Conservation (phyloP, 2,329 filamentous ascomycete species). For the Aspergillus sp. region DNA sequence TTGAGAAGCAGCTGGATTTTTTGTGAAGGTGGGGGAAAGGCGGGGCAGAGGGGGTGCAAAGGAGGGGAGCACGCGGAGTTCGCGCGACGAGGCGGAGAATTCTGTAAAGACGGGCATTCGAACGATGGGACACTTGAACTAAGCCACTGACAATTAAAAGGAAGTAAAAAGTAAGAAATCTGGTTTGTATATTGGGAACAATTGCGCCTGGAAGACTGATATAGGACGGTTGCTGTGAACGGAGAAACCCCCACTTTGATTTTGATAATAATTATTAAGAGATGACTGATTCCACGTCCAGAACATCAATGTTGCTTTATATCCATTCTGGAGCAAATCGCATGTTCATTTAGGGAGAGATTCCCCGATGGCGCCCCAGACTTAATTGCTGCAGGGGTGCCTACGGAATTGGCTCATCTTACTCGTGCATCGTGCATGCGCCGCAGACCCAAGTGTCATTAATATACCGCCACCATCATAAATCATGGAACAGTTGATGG, state of each 20-base stretch:
- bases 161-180: neutral
- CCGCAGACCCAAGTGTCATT: too few relatives aligned
- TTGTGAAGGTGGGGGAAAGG: constrained; percentile 33
- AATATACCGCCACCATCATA: too few relatives aligned
- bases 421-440: neutral
- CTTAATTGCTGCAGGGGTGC: neutral
- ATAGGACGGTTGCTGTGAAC: neutral
- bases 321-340: neutral
- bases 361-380: neutral
- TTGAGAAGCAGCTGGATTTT: neutral
- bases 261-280: constrained; percentile 4
- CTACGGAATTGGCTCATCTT: neutral
- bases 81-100: constrained; percentile 33
- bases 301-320: neutral
- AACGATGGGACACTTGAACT: neutral
- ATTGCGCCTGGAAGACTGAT: neutral
- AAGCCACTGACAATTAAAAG: neutral
- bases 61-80: constrained; percentile 41
- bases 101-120: constrained; percentile 44
- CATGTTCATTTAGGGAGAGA: neutral
- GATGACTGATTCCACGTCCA: constrained; percentile 4
- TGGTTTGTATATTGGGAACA: neutral
- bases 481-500: too few relatives aligned
- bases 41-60: constrained; percentile 44
- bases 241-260: constrained; percentile 6